Conservation (phyloP, 108 stramenopile genomes). For the Epithemia pelagica region DNA sequence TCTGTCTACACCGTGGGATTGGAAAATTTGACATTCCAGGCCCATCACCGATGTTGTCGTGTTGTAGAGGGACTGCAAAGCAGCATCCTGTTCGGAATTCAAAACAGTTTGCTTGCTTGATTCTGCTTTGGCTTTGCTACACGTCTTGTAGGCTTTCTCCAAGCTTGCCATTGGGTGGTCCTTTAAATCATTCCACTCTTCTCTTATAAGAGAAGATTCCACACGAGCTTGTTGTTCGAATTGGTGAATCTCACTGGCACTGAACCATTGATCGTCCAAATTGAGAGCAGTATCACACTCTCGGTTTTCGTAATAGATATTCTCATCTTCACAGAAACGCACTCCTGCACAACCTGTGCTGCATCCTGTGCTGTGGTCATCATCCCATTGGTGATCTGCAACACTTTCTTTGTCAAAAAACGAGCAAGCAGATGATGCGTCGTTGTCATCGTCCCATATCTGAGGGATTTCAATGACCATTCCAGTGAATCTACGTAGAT, state of each 20-base stretch:
- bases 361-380: neutral
- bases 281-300: neutral
- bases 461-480: neutral
- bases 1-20: neutral
- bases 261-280: neutral
- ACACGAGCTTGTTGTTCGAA: neutral
- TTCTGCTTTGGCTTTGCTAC: neutral
- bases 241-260: neutral
- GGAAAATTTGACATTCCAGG: neutral
- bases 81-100: neutral
- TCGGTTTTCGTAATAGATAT: neutral
- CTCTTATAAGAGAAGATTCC: neutral
- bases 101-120: neutral
- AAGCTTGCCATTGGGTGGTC: neutral
- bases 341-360: neutral
- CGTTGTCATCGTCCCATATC: neutral
- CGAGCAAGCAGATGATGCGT: neutral
- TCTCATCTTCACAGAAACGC: neutral
- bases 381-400: neutral
- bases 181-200: neutral
- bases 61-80: neutral
- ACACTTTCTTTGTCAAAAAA: neutral
- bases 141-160: neutral
- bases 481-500: neutral
- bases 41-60: neutral